Conservation (phyloP, 495 filamentous ascomycete genomes). For the Jackrogersella multiformis region DNA sequence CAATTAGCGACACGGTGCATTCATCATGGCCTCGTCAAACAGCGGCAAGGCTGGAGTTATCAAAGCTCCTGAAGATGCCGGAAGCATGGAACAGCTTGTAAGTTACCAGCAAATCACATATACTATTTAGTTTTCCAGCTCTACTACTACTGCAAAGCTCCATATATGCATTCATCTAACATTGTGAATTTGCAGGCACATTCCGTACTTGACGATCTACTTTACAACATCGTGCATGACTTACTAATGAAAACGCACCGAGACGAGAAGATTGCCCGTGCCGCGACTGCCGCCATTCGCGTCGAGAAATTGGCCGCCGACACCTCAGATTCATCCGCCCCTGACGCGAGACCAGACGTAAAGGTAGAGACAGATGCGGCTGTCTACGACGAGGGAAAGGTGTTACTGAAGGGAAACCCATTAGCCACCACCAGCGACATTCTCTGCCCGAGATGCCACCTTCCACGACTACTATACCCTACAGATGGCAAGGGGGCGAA, state of each 20-base stretch:
- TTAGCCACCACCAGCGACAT: conserved; percentile 77
- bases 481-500: conserved; percentile 67
- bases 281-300: conserved; percentile 74
- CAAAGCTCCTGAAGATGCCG: conserved; percentile 53
- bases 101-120: conserved; percentile 37
- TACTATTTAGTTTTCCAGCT: conserved; percentile 15
- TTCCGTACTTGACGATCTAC: conserved; percentile 69
- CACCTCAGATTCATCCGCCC: conserved; percentile 54
- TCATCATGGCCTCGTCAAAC: conserved; percentile 51
- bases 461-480: conserved; percentile 70
- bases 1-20: conserved; percentile 10
- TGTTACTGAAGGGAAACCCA: conserved; percentile 78
- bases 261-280: conserved; percentile 76
- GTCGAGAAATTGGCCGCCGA: conserved; percentile 73
- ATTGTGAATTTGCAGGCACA: conserved; percentile 52
- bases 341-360: conserved; percentile 56
- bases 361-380: conserved; percentile 76
- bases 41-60: conserved; percentile 62
- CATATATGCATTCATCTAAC: conserved; percentile 24
- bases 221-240: conserved; percentile 79
- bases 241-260: conserved; percentile 75
- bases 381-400: conserved; percentile 75
- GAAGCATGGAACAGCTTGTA: conserved; percentile 57
- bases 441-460: conserved; percentile 70
- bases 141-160: conserved; percentile 15